A percentile compares a stretch with the other conserved stretches of the same genome.
Evolutionary conservation across 768 basidiomycete species (phyloP).

Genomic region (Boletus tylopilopsis): DNA sequence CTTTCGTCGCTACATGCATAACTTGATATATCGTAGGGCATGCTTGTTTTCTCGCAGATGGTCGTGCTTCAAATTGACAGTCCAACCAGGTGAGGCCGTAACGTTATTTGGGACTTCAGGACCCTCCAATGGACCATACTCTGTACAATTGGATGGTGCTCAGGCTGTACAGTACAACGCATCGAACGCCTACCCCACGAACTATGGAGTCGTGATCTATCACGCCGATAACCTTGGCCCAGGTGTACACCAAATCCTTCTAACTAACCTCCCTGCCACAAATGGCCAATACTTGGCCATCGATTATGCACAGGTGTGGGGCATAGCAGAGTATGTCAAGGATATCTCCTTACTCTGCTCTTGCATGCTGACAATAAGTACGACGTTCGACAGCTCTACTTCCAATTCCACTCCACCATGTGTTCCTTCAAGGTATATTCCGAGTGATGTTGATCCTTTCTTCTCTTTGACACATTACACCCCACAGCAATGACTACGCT

Average conservation of each 20-base stretch:
- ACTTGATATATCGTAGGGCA: slow-evolving; percentile 17
- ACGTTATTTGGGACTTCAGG: slow-evolving; percentile 43
- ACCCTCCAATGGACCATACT: slow-evolving; percentile 33
- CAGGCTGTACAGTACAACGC: slow-evolving; percentile 15
- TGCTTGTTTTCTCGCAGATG: not conserved
- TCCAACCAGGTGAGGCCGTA: slow-evolving; percentile 39
- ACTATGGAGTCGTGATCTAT: slow-evolving; percentile 29
- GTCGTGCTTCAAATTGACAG: not conserved
- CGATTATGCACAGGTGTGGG: slow-evolving; percentile 31
- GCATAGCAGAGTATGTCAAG: slow-evolving; percentile 14
- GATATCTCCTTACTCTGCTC: not conserved
- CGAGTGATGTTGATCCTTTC: not conserved
- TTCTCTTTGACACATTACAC: not conserved
- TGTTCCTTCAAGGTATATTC: slow-evolving; percentile 4
- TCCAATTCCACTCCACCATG: not conserved
- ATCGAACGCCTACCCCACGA: slow-evolving; percentile 13
- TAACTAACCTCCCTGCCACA: slow-evolving; percentile 29
- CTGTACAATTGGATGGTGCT: slow-evolving; percentile 34
- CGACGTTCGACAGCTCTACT: not conserved
- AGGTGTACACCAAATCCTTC: slow-evolving; percentile 32
- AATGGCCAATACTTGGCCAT: slow-evolving; percentile 27
- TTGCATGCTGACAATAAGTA: not conserved
- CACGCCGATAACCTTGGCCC: slow-evolving; percentile 37
- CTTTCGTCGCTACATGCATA: not conserved
- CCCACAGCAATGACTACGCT: not conserved